Conservation (phyloP, 2,329 filamentous ascomycete genomes). For the Aspergillus piperis region DNA sequence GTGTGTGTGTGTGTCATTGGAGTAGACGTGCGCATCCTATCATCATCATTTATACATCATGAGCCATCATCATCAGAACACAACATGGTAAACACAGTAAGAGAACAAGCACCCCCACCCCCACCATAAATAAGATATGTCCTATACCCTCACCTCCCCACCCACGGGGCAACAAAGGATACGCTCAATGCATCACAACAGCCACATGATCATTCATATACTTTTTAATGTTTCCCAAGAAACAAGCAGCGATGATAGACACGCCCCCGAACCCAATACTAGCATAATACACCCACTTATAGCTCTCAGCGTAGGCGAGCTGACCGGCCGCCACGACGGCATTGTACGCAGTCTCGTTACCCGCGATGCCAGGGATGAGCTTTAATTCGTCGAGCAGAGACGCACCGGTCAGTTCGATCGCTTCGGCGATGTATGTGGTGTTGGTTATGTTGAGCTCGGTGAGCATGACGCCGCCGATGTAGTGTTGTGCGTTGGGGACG, state of each 20-base stretch:
- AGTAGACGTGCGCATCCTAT: no score
- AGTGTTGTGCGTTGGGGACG: slow-evolving; percentile 46
- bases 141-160: no score
- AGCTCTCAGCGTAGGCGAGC: slow-evolving; percentile 59
- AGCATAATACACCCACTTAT: slow-evolving; percentile 63
- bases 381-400: slow-evolving; percentile 54
- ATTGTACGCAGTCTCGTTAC: slow-evolving; percentile 52
- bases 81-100: no score
- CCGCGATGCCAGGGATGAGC: slow-evolving; percentile 54
- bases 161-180: no score
- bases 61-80: no score
- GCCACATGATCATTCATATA: slow-evolving; percentile 63
- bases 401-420: slow-evolving; percentile 56
- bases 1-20: not conserved
- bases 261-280: slow-evolving; percentile 64
- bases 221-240: slow-evolving; percentile 60
- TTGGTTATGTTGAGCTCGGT: slow-evolving; percentile 54
- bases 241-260: slow-evolving; percentile 58
- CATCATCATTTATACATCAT: no score
- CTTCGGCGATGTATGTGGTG: slow-evolving; percentile 48
- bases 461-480: slow-evolving; percentile 55
- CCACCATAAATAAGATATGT: not conserved
- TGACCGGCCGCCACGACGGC: slow-evolving; percentile 59
- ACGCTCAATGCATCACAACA: slow-evolving; percentile 42
- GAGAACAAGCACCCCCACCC: no score